Conservation (phyloP, 768 basidiomycete species). For the Boletus rubropictus region DNA sequence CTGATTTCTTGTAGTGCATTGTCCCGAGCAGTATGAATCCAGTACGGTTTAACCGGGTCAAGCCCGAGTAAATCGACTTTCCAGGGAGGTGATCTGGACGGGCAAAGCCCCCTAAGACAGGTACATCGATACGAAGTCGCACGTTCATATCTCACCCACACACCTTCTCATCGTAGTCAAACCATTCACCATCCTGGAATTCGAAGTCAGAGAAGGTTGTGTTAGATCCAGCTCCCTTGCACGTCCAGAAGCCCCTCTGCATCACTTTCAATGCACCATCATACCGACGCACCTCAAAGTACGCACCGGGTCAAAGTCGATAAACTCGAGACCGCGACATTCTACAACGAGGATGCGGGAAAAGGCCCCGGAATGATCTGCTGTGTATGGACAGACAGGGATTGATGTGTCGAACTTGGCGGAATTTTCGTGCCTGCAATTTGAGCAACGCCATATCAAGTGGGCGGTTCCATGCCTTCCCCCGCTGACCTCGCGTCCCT, state of each 20-base stretch:
- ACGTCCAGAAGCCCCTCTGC: conserved; percentile 71
- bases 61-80: conserved; percentile 64
- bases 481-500: conserved; percentile 58
- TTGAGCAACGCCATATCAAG: conserved; percentile 76
- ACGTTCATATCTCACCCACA: not conserved
- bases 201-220: conserved; percentile 62
- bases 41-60: conserved; percentile 18
- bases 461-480: conserved; percentile 66
- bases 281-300: not conserved
- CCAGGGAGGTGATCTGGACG: conserved; percentile 65
- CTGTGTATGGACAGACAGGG: conserved; percentile 48
- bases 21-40: not conserved
- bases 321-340: conserved; percentile 83
- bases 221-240: conserved; percentile 53
- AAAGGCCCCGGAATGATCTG: conserved; percentile 55
- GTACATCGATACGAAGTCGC: not conserved
- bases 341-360: conserved; percentile 68
- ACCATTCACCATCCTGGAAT: conserved; percentile 52
- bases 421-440: conserved; percentile 75
- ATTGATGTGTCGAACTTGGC: conserved; percentile 66
- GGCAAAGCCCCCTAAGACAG: conserved; percentile 48
- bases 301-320: conserved; percentile 69
- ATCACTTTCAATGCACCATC: not conserved
- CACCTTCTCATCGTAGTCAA: conserved; percentile 90
- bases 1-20: too few species aligned